Evolutionary conservation across 371 early-diverging fungal genomes (phyloP), one percentile per base, ranked within the genome.

Genomic region (Mortierella sp.): DNA sequence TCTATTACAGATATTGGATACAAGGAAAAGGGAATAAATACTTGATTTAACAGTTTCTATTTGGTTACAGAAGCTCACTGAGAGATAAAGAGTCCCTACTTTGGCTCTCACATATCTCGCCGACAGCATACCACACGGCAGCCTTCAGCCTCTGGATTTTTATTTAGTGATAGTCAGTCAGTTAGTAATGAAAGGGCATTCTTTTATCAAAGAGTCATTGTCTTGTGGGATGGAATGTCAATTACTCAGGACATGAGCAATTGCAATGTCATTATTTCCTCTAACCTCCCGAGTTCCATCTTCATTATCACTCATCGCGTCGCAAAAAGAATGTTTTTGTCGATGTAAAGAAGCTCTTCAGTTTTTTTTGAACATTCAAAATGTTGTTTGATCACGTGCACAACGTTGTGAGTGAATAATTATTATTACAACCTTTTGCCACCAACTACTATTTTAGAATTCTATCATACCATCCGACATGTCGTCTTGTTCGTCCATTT

Each of bases 401-500:
- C 3, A 6, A 36, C 36, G 36, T 13, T 24, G 0, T n/a, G 52
- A 28, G 19, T 22, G n/a, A 43, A 22, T 9, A 21, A 10, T 19
- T 22, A 2, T 61, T 15, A 33, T 61, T 24, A 45, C n/a, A 40
- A 55, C 36, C 36, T 36, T 36, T 36, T 36, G 36, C 36, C 36
- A 36, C 36, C 36, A 36, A 36, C 36, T 67, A 21, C 36, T 67
- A 21, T 11, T 36, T 19, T 32, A 63, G 24, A 74, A 24, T 1
- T 69, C 75, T n/a, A 70, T 69, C 70, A 65, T 61, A 10, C 64
- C 63, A 38, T 77, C 69, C 0, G 72, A 77, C 55, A 72, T 38
- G 4, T 77, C 73, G n/a, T 73, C 73, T n/a, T 77, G 62, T 1
- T 73, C 78, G 61, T 84, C 78, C 69, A 72, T 73, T 40, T 76